Conservation (phyloP, 2,329 filamentous ascomycete genomes). For the Phialemoniopsis sp. region DNA sequence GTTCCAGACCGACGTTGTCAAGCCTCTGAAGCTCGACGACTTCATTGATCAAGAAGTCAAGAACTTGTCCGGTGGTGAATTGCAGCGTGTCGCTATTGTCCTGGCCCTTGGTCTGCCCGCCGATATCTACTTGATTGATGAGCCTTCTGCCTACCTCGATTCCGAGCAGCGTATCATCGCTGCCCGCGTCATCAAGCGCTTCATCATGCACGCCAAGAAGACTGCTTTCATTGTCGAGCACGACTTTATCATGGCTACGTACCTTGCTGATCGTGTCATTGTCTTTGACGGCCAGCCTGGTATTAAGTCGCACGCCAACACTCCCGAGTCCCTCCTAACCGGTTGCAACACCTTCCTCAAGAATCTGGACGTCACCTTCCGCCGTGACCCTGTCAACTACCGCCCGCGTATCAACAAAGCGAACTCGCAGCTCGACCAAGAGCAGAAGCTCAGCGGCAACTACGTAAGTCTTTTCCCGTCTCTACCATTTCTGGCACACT, state of each 20-base stretch:
- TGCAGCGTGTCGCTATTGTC: slow-evolving; percentile 98
- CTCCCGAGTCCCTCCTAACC: slow-evolving; percentile 85
- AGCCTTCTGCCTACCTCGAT: slow-evolving; percentile 95
- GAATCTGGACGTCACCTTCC: slow-evolving; percentile 97
- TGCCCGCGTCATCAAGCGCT: slow-evolving; percentile 96
- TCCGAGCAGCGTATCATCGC: slow-evolving; percentile 99
- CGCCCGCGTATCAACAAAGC: slow-evolving; percentile 98
- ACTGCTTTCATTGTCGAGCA: slow-evolving; percentile 99
- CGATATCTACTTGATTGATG: slow-evolving; percentile 98
- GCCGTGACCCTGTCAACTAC: slow-evolving; percentile 93
- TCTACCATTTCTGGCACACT: background rate
- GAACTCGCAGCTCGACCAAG: slow-evolving; percentile 92
- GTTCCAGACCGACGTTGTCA: slow-evolving; percentile 99
- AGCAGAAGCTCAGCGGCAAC: slow-evolving; percentile 91
- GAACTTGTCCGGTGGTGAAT: slow-evolving; percentile 97
- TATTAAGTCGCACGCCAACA: slow-evolving; percentile 81
- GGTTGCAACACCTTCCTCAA: slow-evolving; percentile 97
- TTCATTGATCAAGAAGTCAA: slow-evolving; percentile 99
- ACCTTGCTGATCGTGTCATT: slow-evolving; percentile 85
- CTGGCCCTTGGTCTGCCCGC: slow-evolving; percentile 92
- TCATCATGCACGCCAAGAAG: slow-evolving; percentile 99
- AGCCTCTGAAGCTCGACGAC: slow-evolving; percentile 97
- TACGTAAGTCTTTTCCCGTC: slow-evolving; percentile 55
- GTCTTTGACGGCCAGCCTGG: slow-evolving; percentile 96
- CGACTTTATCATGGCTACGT: slow-evolving; percentile 94